Evolutionary conservation across 208 protist species (phyloP).

Genomic region (Porcisia hertigi): DNA sequence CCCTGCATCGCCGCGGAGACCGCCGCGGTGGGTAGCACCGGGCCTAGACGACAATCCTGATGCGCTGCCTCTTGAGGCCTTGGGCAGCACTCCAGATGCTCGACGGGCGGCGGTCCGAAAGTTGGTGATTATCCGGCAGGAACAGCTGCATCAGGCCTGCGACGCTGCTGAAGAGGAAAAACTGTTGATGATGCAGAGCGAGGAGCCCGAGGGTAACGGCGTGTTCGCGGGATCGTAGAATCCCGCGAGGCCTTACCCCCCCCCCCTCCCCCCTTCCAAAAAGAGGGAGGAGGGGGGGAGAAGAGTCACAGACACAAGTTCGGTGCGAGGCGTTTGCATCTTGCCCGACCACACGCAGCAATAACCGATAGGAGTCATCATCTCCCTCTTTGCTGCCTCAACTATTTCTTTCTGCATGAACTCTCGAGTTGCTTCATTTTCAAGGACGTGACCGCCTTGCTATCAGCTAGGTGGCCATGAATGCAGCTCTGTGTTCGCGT

Average conservation of each 20-base stretch:
- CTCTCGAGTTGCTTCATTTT: not conserved
- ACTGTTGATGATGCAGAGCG: slow-evolving; percentile 8
- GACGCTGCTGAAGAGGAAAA: slow-evolving; percentile 28
- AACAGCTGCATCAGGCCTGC: slow-evolving; percentile 34
- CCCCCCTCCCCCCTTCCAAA: not conserved
- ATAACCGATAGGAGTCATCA: too few species aligned
- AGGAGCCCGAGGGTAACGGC: not conserved
- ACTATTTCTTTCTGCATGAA: not conserved
- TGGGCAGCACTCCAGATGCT: slow-evolving; percentile 26
- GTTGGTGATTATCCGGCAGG: slow-evolving; percentile 30
- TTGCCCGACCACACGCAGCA: not conserved
- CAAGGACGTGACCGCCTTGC: not conserved
- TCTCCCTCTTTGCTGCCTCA: too few species aligned
- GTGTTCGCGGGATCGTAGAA: slow-evolving; percentile 4
- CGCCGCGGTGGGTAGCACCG: not conserved
- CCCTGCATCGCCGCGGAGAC: not conserved
- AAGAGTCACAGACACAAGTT: not conserved
- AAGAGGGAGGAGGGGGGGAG: too few species aligned
- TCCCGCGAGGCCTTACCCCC: not conserved
- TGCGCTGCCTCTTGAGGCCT: slow-evolving; percentile 33
- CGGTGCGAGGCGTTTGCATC: not conserved
- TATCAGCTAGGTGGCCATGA: not conserved
- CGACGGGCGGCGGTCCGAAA: slow-evolving; percentile 30
- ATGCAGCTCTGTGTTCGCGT: not conserved
- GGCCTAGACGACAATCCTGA: slow-evolving; percentile 16